A percentile compares a stretch with the other conserved stretches of the same genome.
phyloP scores from a whole-genome alignment of 768 basidiomycete species.

The Sutorius australiensis region DNA sequence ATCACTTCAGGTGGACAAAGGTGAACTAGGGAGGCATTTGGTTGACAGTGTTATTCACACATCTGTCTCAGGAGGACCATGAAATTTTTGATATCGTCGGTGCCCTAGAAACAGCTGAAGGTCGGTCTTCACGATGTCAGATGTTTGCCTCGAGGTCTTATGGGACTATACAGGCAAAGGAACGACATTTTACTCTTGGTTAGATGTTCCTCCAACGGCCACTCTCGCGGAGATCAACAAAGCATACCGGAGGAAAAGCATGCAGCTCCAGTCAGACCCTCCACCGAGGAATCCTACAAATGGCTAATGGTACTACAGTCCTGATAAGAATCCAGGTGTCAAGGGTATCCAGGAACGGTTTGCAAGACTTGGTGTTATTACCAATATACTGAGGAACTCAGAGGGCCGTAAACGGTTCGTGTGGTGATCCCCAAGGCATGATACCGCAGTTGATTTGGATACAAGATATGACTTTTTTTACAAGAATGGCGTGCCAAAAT shows the following conservation, averaged over 20 bases:
- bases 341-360: slow-evolving; percentile 85
- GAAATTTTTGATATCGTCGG: slow-evolving; percentile 94
- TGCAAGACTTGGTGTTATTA: slow-evolving; percentile 84
- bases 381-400: slow-evolving; percentile 70
- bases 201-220: slow-evolving; percentile 76
- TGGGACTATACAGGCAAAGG: slow-evolving; percentile 57
- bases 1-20: slow-evolving; percentile 63
- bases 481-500: slow-evolving; percentile 95
- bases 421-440: not conserved
- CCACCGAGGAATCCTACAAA: not conserved
- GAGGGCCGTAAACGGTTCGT: slow-evolving; percentile 76
- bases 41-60: slow-evolving; percentile 4
- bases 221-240: slow-evolving; percentile 73
- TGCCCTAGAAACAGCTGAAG: slow-evolving; percentile 76
- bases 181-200: slow-evolving; percentile 94
- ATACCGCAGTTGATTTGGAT: slow-evolving; percentile 1
- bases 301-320: slow-evolving; percentile 45
- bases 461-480: slow-evolving; percentile 87
- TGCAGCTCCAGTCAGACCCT: slow-evolving; percentile 78
- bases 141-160: not conserved
- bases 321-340: slow-evolving; percentile 90
- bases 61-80: slow-evolving; percentile 69
- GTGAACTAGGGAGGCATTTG: slow-evolving; percentile 2
- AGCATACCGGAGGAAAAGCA: slow-evolving; percentile 89
- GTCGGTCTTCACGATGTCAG: slow-evolving; percentile 33